Evolutionary conservation across 2,329 filamentous ascomycete species (phyloP).

Genomic region (Clarireedia paspali): DNA sequence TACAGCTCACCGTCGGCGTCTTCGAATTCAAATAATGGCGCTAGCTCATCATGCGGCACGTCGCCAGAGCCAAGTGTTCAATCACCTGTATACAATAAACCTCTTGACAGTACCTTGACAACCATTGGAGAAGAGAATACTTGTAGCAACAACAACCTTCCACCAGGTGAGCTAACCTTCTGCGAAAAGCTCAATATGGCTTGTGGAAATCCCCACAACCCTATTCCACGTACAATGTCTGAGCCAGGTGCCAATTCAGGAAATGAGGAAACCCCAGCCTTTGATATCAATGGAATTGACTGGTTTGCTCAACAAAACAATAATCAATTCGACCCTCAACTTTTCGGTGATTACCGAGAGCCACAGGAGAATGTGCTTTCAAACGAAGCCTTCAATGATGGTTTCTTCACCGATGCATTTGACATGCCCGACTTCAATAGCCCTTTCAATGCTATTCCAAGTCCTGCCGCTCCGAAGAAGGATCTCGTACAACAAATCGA

Average conservation of each 20-base stretch:
- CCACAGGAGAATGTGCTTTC: constrained; percentile 78
- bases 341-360: constrained; percentile 90
- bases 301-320: constrained; percentile 76
- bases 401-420: constrained; percentile 61
- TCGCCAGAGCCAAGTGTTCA: constrained; percentile 70
- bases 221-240: constrained; percentile 40
- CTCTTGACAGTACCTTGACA: constrained; percentile 50
- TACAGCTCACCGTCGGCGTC: constrained; percentile 59
- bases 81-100: constrained; percentile 55
- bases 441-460: constrained; percentile 62
- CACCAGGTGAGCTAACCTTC: constrained; percentile 42
- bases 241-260: constrained; percentile 20
- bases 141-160: constrained; percentile 29
- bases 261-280: constrained; percentile 27
- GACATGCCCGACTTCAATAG: constrained; percentile 69
- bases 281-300: constrained; percentile 53
- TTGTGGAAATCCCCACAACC: constrained; percentile 45
- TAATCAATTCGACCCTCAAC: constrained; percentile 80
- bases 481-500: constrained; percentile 75
- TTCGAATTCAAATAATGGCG: constrained; percentile 50
- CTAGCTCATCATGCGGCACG: constrained; percentile 64
- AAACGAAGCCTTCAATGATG: constrained; percentile 33
- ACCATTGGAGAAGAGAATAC: constrained; percentile 62
- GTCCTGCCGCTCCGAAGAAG: constrained; percentile 44
- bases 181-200: constrained; percentile 49